Percentiles rank a stretch among this genome's conserved stretches.
Evolutionary conservation across 2,329 filamentous ascomycete species (phyloP).

Genomic region (Dothiorella sarmentorum): DNA sequence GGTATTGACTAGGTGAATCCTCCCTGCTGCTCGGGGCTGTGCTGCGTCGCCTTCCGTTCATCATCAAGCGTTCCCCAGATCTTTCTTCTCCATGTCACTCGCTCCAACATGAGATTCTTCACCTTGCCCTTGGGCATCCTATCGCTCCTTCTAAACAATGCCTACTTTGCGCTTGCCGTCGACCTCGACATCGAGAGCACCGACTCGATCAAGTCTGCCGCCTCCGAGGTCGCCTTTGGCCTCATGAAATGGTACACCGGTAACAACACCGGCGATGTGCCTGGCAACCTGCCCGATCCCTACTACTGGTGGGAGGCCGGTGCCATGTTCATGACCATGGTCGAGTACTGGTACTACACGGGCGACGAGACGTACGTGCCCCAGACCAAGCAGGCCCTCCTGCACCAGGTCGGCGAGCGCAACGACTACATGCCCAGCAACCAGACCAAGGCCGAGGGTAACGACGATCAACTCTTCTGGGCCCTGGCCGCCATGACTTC

Average conservation of each 20-base stretch:
- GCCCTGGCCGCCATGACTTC: constrained; percentile 77
- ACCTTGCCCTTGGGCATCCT: constrained; percentile 13
- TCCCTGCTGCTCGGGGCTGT: constrained; percentile 11
- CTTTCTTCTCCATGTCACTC: constrained; percentile 16
- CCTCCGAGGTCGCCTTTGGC: constrained; percentile 30
- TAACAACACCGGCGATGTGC: constrained; percentile 53
- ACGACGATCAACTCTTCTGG: constrained; percentile 73
- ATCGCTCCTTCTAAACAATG: constrained; percentile 17
- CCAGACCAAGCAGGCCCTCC: constrained; percentile 21
- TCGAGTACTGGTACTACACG: constrained; percentile 24
- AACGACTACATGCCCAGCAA: constrained; percentile 41
- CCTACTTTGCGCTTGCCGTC: constrained; percentile 3
- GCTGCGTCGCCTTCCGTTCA: constrained; percentile 5
- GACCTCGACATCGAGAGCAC: constrained; percentile 14
- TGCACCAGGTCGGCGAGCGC: constrained; percentile 28
- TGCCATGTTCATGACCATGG: constrained; percentile 22
- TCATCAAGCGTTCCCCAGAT: constrained; percentile 11
- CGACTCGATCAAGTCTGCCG: constrained; percentile 42
- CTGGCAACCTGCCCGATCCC: constrained; percentile 45
- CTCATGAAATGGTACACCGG: constrained; percentile 61
- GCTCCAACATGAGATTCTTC: constrained; percentile 17
- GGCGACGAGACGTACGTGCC: constrained; percentile 22
- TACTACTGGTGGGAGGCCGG: constrained; percentile 28
- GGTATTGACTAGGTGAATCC: background rate
- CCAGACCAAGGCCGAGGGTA: constrained; percentile 35